Evolutionary conservation across 176 grass and related monocot genomes (phyloP), one percentile per base, ranked within the genome.

Genomic region (Pontederia paniculata): DNA sequence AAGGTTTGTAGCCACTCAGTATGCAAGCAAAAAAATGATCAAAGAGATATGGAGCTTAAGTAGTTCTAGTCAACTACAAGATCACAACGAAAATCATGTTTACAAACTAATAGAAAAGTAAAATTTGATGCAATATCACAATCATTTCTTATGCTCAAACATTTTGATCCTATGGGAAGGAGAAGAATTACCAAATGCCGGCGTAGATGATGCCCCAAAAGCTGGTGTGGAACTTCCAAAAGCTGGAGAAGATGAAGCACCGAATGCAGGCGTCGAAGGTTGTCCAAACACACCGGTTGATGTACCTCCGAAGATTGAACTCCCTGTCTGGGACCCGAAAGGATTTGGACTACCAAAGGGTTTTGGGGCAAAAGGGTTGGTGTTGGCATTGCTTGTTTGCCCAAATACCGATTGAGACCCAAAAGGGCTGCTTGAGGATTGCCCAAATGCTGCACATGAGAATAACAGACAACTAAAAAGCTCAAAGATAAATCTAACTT

Each of bases 321-420:
- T 57, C 52, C 74, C 80, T 1, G 84, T 69, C 65, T 85, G 85
- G 2, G 78, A 75, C 43, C 78, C 85, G 2, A 95, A 95, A 22
- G 78, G 63, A 9, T 74, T 62, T 42, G 81, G 73, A 60, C 89
- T 89, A 53, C 89, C 89, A 71, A 95, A 95, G 0, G 81, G 89
- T 57, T 78, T 95, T 0, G 81, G 81, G 0, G 85, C 81, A 23
- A 95, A 95, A 10, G 84, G 85, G 21, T 95, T 89, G 75, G 45
- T 83, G 45, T 69, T 15, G 21, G 57, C 20, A 18, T 48, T 43
- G 31, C 55, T 83, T 53, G 89, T 51, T 53, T 95, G 89, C 28
- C 82, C 85, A 9, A 95, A 89, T 0, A 51, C 62, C 17, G 76
- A 64, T 28, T 76, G 84, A 17, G 78, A 21, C 17, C 85, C 89